These are phyloP conservation scores for Linnemannia zychae DNA, from an alignment of 192 early-diverging fungal genomes.

Conservation along the genomic window DNA sequence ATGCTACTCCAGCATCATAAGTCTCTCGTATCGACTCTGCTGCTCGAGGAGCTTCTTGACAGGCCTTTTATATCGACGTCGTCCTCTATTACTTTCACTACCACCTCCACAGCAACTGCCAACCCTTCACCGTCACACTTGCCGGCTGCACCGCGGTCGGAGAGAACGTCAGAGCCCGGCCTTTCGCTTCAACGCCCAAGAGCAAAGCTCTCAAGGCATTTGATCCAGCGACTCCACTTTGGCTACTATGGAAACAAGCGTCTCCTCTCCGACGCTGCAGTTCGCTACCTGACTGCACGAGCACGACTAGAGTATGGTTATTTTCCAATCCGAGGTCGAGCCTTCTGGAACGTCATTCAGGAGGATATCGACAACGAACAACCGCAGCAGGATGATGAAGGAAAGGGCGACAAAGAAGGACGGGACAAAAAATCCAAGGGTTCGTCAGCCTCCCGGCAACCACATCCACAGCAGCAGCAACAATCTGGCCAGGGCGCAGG, in stretches of 20 bases:
- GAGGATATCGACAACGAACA: slow-evolving; percentile 15
- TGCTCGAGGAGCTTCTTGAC: slow-evolving; percentile 45
- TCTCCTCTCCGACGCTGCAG: slow-evolving; percentile 26
- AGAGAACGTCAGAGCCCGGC: not conserved
- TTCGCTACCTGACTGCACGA: slow-evolving; percentile 48
- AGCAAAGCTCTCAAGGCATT: slow-evolving; percentile 29
- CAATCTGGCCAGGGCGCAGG: not conserved
- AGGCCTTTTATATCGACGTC: not conserved
- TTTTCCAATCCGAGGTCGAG: slow-evolving; percentile 49
- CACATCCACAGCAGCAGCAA: slow-evolving; percentile 3
- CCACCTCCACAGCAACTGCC: not conserved
- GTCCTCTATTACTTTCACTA: not conserved
- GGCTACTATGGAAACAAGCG: slow-evolving; percentile 41
- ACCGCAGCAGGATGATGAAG: not conserved
- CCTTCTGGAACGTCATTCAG: slow-evolving; percentile 35
- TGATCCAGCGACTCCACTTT: slow-evolving; percentile 48
- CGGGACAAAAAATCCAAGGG: not conserved
- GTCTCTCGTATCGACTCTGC: slow-evolving; percentile 3
- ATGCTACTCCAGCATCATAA: slow-evolving; percentile 44
- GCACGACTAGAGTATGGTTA: slow-evolving; percentile 50
- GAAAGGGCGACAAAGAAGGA: not conserved
- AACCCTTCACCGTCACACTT: slow-evolving; percentile 16
- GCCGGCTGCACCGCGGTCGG: not conserved
- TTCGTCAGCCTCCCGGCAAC: not conserved
- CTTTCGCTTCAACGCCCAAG: not conserved